These are phyloP conservation scores for Colletotrichum coccodes DNA, from an alignment of 2,329 filamentous ascomycete genomes.

Conservation along the genomic window DNA sequence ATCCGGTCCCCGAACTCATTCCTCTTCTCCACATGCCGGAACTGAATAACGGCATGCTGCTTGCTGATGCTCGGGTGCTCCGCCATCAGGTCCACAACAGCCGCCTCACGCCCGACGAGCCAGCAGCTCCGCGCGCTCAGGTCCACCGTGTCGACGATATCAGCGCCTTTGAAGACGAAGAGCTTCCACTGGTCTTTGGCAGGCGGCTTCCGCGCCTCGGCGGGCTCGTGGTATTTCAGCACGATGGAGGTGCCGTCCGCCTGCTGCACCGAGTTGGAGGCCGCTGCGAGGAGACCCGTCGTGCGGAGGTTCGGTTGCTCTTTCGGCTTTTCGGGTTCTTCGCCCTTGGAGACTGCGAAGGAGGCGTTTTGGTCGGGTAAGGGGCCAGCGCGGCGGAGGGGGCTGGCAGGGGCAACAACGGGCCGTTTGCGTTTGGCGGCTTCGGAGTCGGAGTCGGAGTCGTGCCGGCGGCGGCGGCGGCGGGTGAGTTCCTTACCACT, in stretches of 20 bases:
- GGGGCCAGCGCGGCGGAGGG: constrained; percentile 53
- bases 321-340: constrained; percentile 69
- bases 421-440: constrained; percentile 40
- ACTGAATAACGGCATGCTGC: constrained; percentile 96
- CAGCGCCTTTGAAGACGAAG: constrained; percentile 89
- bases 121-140: constrained; percentile 84
- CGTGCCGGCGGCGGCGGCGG: background rate
- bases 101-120: constrained; percentile 84
- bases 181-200: constrained; percentile 84
- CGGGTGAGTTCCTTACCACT: constrained; percentile 22
- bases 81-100: constrained; percentile 84
- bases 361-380: constrained; percentile 69
- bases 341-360: constrained; percentile 65
- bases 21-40: constrained; percentile 83
- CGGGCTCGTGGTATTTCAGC: constrained; percentile 95
- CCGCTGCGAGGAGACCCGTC: constrained; percentile 86
- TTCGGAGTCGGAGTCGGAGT: constrained; percentile 39
- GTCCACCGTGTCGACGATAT: constrained; percentile 84
- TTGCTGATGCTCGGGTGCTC: constrained; percentile 95
- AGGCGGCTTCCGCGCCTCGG: constrained; percentile 90
- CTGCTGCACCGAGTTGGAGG: constrained; percentile 81
- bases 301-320: constrained; percentile 88
- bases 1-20: constrained; percentile 89
- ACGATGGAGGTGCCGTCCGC: constrained; percentile 79
- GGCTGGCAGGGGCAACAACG: constrained; percentile 21